These are phyloP conservation scores for Bromus sterilis DNA, from an alignment of 176 grass and related monocot genomes.

Conservation along the genomic window DNA sequence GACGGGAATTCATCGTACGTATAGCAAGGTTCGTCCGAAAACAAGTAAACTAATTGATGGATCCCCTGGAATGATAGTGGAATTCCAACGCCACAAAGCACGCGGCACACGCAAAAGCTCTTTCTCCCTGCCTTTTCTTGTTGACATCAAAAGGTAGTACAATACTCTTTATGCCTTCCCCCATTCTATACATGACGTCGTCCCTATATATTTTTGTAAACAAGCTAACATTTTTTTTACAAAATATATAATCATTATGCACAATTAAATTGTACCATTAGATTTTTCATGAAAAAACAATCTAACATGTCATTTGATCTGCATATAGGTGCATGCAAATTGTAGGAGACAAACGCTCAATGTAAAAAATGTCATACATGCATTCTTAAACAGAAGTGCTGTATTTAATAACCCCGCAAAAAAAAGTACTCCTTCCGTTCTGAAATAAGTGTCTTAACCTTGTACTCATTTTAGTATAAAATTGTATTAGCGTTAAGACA, in stretches of 20 bases:
- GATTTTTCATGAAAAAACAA: background rate
- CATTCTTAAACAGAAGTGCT: background rate
- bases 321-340: background rate
- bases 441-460: too few relatives aligned
- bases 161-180: background rate
- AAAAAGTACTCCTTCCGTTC: too few relatives aligned
- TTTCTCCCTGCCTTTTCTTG: background rate
- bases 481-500: too few relatives aligned
- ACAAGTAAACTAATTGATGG: background rate
- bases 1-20: too few relatives aligned
- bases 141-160: background rate
- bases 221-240: background rate
- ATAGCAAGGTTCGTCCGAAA: too few relatives aligned
- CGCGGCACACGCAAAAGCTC: background rate
- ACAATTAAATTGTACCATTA: background rate
- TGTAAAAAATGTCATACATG: background rate
- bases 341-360: background rate
- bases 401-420: too few relatives aligned
- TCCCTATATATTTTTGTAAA: background rate
- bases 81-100: background rate
- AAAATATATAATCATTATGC: too few relatives aligned
- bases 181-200: background rate
- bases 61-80: background rate
- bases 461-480: too few relatives aligned
- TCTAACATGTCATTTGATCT: background rate